Percentiles rank a stretch among this genome's conserved stretches.
These are phyloP conservation scores for Phytopythium oedochilum DNA, from an alignment of 352 stramenopile species.

Conservation along the genomic window DNA sequence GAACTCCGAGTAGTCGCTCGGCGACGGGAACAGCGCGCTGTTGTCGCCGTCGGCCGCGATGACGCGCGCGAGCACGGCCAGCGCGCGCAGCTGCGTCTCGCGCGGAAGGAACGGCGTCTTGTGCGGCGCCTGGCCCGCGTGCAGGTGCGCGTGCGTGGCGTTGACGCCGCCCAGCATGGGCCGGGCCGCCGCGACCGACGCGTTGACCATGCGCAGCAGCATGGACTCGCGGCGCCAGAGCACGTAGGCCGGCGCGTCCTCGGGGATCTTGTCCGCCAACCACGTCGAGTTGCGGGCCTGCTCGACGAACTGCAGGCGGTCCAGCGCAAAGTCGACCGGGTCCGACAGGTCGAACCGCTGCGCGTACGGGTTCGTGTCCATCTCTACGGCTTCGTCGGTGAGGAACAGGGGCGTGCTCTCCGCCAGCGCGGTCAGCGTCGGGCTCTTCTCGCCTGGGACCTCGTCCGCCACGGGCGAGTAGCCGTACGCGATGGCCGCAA, in stretches of 20 bases:
- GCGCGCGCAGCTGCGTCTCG: constrained; percentile 27
- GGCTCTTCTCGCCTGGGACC: constrained; percentile 37
- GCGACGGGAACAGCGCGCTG: constrained; percentile 43
- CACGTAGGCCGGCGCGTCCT: constrained; percentile 47
- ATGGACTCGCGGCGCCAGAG: constrained; percentile 46
- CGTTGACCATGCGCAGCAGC: constrained; percentile 37
- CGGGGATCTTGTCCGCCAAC: constrained; percentile 29
- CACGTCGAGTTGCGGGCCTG: constrained; percentile 23
- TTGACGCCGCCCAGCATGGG: constrained; percentile 59
- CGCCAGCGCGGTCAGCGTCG: constrained; percentile 32
- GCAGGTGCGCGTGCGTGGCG: constrained; percentile 48
- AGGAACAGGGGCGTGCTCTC: constrained; percentile 50
- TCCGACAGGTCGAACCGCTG: constrained; percentile 63
- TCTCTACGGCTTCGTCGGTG: constrained; percentile 47
- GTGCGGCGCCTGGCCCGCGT: constrained; percentile 26
- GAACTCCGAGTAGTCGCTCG: constrained; percentile 42
- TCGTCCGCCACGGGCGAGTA: constrained; percentile 53
- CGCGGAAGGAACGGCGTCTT: constrained; percentile 24
- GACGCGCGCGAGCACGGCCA: constrained; percentile 35
- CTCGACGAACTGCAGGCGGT: constrained; percentile 48
- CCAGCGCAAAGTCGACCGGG: constrained; percentile 45
- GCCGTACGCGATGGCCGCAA: constrained; percentile 80
- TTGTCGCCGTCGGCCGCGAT: constrained; percentile 27
- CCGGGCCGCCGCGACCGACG: constrained; percentile 23
- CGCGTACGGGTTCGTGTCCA: constrained; percentile 38